phyloP scores from a whole-genome alignment of 768 basidiomycete species.

The Tylopilus felleus region DNA sequence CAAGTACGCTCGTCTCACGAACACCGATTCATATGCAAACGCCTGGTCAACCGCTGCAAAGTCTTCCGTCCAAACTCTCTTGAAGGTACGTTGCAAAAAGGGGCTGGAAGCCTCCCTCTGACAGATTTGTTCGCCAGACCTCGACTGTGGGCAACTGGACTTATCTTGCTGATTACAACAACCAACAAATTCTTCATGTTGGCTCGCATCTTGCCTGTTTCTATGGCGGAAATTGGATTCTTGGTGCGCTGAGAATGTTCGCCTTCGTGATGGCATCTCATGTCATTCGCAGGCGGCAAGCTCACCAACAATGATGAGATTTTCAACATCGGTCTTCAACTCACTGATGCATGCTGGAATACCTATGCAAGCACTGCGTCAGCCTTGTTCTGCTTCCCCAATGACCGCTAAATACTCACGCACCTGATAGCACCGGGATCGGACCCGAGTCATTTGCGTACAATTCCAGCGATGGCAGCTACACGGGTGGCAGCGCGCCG shows the following conservation, averaged over 20 bases:
- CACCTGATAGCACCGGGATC: conserved; percentile 57
- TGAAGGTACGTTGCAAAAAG: conserved; percentile 40
- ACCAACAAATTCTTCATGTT: conserved; percentile 51
- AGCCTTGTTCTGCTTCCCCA: conserved; percentile 10
- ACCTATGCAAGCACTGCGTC: conserved; percentile 72
- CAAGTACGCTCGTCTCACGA: conserved; percentile 65
- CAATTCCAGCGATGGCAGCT: conserved; percentile 59
- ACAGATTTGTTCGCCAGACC: conserved; percentile 35
- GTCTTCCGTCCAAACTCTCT: conserved; percentile 58
- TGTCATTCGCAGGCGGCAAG: conserved; percentile 48
- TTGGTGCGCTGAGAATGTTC: conserved; percentile 37
- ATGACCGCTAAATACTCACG: neutral
- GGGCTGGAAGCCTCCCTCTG: neutral
- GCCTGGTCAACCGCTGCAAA: conserved; percentile 71
- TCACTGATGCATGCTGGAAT: conserved; percentile 78
- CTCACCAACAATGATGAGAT: conserved; percentile 70
- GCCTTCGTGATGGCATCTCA: neutral
- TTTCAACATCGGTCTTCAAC: conserved; percentile 53
- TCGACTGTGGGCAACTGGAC: conserved; percentile 61
- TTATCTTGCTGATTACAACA: conserved; percentile 66
- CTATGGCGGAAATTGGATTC: conserved; percentile 72
- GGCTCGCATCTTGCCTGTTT: conserved; percentile 77
- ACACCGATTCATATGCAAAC: conserved; percentile 61
- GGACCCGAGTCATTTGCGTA: conserved; percentile 71
- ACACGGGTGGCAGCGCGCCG: conserved; percentile 47